phyloP scores from a whole-genome alignment of 1,139 yeast species.

The Torulaspora globosa region DNA sequence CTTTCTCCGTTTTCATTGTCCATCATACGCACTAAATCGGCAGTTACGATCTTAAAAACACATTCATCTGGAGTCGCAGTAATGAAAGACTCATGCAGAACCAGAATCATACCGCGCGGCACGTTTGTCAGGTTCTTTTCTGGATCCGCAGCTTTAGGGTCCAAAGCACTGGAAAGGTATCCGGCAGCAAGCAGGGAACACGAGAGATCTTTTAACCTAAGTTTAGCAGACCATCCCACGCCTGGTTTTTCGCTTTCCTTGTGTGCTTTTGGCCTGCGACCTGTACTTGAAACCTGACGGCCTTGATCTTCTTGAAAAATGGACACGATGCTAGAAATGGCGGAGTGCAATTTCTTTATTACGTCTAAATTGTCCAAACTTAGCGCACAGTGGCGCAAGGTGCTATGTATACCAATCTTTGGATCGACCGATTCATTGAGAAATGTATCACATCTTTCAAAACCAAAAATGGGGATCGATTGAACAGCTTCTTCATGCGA shows the following conservation, averaged over 20 bases:
- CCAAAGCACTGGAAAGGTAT: conserved; percentile 25
- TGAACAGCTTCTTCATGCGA: conserved; percentile 11
- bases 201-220: conserved; percentile 29
- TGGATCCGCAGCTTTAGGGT: conserved; percentile 22
- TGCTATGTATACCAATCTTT: conserved; percentile 21
- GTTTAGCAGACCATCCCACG: conserved; percentile 20
- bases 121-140: conserved; percentile 25
- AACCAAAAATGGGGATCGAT: conserved; percentile 28
- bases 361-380: conserved; percentile 27
- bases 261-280: neutral
- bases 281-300: neutral
- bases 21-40: conserved; percentile 23
- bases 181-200: conserved; percentile 25
- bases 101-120: conserved; percentile 26
- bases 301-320: conserved; percentile 1
- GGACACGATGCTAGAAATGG: conserved; percentile 8
- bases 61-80: conserved; percentile 12
- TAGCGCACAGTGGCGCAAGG: conserved; percentile 28
- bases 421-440: conserved; percentile 20
- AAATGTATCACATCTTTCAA: conserved; percentile 31
- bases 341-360: conserved; percentile 20
- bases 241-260: neutral
- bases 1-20: conserved; percentile 16
- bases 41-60: conserved; percentile 18
- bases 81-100: conserved; percentile 23